These are phyloP conservation scores for Pelagophyceae sp. DNA, from an alignment of 352 stramenopile species.

Conservation along the genomic window DNA sequence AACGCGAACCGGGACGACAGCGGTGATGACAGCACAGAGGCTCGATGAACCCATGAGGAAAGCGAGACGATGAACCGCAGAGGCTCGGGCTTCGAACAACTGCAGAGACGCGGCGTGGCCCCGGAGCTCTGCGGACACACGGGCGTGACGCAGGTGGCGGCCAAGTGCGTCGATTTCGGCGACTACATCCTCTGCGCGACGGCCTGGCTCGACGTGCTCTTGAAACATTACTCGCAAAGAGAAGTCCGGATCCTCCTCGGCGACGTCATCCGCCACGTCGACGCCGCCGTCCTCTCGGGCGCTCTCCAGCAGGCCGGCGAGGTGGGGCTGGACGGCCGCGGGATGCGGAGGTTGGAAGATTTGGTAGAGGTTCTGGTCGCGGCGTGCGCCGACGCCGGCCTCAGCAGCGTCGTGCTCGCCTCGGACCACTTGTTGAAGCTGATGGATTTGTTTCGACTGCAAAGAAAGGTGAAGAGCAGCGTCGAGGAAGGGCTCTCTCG, in stretches of 20 bases:
- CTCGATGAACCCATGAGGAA: too few species aligned
- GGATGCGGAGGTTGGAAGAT: constrained; percentile 21
- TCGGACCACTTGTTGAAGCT: constrained; percentile 43
- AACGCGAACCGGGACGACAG: too few species aligned
- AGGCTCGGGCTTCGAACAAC: too few species aligned
- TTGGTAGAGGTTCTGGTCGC: constrained; percentile 24
- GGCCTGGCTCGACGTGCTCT: constrained; percentile 68
- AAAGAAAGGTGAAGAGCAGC: constrained; percentile 60
- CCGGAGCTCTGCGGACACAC: too few species aligned
- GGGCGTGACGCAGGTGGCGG: too few species aligned
- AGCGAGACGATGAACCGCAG: too few species aligned
- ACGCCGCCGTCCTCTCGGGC: constrained; percentile 48
- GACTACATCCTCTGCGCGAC: constrained; percentile 68
- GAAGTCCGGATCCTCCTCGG: constrained; percentile 69
- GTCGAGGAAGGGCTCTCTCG: constrained; percentile 70
- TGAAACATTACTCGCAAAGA: constrained; percentile 63
- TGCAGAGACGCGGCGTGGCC: too few species aligned
- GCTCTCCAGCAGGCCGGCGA: constrained; percentile 34
- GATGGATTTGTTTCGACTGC: constrained; percentile 69
- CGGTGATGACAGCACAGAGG: too few species aligned
- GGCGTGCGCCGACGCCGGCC: constrained; percentile 28
- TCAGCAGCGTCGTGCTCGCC: constrained; percentile 16
- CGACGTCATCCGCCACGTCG: constrained; percentile 67
- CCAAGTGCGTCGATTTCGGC: constrained; percentile 54
- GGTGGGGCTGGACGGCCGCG: background rate